A percentile compares a stretch with the other conserved stretches of the same genome.
phyloP scores from a whole-genome alignment of 495 filamentous ascomycete species.

The Viridothelium virens region DNA sequence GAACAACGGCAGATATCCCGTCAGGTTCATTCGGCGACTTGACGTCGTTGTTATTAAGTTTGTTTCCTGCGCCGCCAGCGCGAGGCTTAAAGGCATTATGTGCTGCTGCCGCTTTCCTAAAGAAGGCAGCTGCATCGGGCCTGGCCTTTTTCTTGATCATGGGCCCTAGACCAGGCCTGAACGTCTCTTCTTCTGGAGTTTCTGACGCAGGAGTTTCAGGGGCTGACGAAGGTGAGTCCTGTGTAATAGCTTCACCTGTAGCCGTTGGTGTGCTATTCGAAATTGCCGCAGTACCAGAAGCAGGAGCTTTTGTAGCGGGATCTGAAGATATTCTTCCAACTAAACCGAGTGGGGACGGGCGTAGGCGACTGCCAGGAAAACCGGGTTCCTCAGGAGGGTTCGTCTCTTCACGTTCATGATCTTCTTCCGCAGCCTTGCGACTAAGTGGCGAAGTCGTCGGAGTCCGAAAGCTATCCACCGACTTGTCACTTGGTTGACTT shows the following conservation, averaged over 20 bases:
- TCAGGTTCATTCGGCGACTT: constrained; percentile 54
- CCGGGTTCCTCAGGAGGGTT: not conserved
- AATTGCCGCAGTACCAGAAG: constrained; percentile 12
- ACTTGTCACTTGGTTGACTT: constrained; percentile 17
- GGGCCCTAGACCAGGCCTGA: constrained; percentile 74
- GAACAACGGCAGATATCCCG: constrained; percentile 80
- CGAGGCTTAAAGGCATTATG: constrained; percentile 77
- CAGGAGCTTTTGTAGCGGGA: not conserved
- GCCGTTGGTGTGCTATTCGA: constrained; percentile 11
- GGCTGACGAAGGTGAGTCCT: constrained; percentile 9
- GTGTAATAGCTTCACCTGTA: constrained; percentile 12
- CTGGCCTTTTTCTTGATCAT: constrained; percentile 78
- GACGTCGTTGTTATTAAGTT: constrained; percentile 45
- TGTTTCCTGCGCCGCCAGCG: constrained; percentile 71
- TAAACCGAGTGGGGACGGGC: constrained; percentile 3
- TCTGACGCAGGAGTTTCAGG: constrained; percentile 6
- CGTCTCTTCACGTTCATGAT: not conserved
- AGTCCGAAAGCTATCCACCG: not conserved
- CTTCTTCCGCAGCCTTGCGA: not conserved
- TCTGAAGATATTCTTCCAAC: constrained; percentile 3
- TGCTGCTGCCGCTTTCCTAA: constrained; percentile 78
- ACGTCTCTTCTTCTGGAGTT: constrained; percentile 39
- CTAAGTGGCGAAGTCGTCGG: not conserved
- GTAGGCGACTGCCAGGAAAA: not conserved
- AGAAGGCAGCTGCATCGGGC: constrained; percentile 63